Conservation (phyloP, 148 eudicot species). For the Arbutus unedo region DNA sequence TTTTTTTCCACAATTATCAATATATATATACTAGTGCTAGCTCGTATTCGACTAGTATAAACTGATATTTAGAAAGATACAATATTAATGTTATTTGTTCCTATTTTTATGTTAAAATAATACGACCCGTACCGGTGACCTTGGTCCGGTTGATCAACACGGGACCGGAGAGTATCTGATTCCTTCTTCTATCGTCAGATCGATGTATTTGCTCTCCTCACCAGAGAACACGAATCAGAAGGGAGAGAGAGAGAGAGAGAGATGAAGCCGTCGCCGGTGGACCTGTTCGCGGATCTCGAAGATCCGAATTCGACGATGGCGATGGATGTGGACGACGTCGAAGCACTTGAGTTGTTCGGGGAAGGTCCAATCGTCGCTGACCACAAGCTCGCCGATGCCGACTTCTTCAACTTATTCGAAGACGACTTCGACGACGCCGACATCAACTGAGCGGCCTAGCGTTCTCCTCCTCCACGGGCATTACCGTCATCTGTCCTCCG, state of each 20-base stretch:
- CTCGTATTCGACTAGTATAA: no score
- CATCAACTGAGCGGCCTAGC: slow-evolving; percentile 39
- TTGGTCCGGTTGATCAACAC: no score
- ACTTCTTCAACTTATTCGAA: slow-evolving; percentile 71
- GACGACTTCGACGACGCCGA: slow-evolving; percentile 83
- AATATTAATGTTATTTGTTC: no score
- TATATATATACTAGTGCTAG: no score
- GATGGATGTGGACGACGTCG: slow-evolving; percentile 84
- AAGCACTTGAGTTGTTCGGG: slow-evolving; percentile 60
- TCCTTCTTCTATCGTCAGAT: no score
- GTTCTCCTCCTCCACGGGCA: not conserved
- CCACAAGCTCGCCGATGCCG: slow-evolving; percentile 56
- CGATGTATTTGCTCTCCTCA: no score
- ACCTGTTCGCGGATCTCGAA: slow-evolving; percentile 39
- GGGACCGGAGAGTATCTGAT: no score
- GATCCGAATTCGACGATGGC: slow-evolving; percentile 46
- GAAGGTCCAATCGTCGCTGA: slow-evolving; percentile 41
- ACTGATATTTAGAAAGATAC: no score
- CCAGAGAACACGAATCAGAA: not conserved
- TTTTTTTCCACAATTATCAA: no score
- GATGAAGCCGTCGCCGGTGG: slow-evolving; percentile 57
- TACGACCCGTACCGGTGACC: no score
- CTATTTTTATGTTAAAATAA: no score
- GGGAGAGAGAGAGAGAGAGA: slow-evolving; percentile 3
- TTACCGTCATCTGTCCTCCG: not conserved